phyloP scores from a whole-genome alignment of 129 eudicot genomes.

The Daucus carota region DH1_v3.0 NC_030382.2:42900501-42901000 shows the following conservation, averaged over 20 bases:
- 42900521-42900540: too few species aligned
- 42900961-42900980: slow-evolving; percentile 17
- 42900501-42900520: too few species aligned
- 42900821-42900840: background rate
- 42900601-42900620: too few species aligned
- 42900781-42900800: background rate
- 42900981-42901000: slow-evolving; percentile 19
- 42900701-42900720: background rate
- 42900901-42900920: background rate
- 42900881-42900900: background rate
- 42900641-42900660: too few species aligned
- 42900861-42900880: background rate
- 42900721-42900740: background rate
- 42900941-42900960: background rate
- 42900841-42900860: background rate
- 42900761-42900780: background rate
- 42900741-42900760: background rate
- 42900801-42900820: background rate
- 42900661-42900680: too few species aligned
- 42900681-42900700: background rate
- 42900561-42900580: too few species aligned
- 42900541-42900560: too few species aligned
- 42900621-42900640: too few species aligned
- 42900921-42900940: background rate
- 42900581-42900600: too few species aligned